Evolutionary conservation across 2,329 filamentous ascomycete genomes (phyloP), one percentile per base, ranked within the genome.

Genomic region (Apiospora phragmitis): DNA sequence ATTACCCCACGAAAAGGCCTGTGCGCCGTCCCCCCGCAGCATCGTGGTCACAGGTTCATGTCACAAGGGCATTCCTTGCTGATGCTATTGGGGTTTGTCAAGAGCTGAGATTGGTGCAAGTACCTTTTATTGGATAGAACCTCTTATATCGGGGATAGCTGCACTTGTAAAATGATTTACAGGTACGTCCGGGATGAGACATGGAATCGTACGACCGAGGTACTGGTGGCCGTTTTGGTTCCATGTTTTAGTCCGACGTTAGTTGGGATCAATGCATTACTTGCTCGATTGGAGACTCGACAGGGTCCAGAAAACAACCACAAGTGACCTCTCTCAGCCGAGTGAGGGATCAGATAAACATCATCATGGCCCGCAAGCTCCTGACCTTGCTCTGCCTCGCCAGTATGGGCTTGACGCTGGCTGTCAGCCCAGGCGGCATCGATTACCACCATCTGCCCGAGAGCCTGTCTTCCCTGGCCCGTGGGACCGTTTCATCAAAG

Each of bases 401-500:
- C 8, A 24, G 32, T 38, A 32, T 38, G 32, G 55, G 55, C 55
- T 38, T n/a, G 55, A 62, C 55, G n/a, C 29, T 14, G 55, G 32
- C 32, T n/a, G 55, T 62, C 55, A 18, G 32, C 55, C 55, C 55
- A 62, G 32, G 55, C 24, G 67, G 67, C 26, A 68, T 77, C 59
- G 73, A 77, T 45, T 73, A 73, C 49, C 73, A 73, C 12, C 59
- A 72, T n/a, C 75, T 82, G 18, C 80, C 1, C 70, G 71, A 16
- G 67, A 77, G 38, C 77, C 82, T 0, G 70, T 81, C 7, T 83
- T 81, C 51, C 80, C 79, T 38, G 82, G 82, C 4, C 79, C 80
- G 1, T 83, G 82, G 82, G 80, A 83, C 49, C 70, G 71, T 12
- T 80, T 81, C 68, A 81, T 83, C 67, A 78, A 79, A 55, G 81